These are phyloP conservation scores for Erythrophleum ivorense DNA, from an alignment of 331 rosid genomes.

Conservation along the genomic window DNA sequence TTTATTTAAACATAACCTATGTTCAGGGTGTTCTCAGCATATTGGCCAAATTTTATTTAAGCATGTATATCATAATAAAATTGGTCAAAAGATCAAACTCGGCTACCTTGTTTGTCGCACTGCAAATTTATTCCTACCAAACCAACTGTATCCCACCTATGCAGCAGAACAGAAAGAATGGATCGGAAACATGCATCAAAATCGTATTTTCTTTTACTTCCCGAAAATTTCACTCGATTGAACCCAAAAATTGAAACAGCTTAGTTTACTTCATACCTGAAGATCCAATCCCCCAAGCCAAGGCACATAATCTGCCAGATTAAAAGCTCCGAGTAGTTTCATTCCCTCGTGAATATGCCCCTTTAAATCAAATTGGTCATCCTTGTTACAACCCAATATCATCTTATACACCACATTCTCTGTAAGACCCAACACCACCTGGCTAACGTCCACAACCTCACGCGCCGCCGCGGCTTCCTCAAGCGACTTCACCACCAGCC, in stretches of 20 bases:
- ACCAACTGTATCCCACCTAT: no score
- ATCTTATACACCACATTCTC: conserved; percentile 18
- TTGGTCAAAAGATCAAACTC: no score
- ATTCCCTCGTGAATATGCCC: not conserved
- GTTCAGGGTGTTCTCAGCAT: no score
- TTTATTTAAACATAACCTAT: no score
- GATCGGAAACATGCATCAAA: not conserved
- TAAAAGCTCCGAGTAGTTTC: conserved; percentile 5
- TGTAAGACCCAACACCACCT: not conserved
- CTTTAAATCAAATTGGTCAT: conserved; percentile 28
- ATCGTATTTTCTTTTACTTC: no score
- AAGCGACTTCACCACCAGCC: conserved; percentile 12
- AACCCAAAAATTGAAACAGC: not conserved
- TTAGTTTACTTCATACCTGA: conserved; percentile 34
- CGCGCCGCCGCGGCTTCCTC: conserved; percentile 6
- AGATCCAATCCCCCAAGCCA: conserved; percentile 32
- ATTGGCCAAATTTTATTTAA: no score
- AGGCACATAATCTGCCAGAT: conserved; percentile 45
- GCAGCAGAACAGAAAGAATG: no score
- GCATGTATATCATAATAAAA: no score
- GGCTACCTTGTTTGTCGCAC: no score
- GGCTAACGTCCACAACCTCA: conserved; percentile 28
- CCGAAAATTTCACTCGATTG: no score
- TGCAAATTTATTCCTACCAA: no score
- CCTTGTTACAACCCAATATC: conserved; percentile 17